Conservation (phyloP, 768 basidiomycete species). For the Termitomyces bulborhizus region DNA sequence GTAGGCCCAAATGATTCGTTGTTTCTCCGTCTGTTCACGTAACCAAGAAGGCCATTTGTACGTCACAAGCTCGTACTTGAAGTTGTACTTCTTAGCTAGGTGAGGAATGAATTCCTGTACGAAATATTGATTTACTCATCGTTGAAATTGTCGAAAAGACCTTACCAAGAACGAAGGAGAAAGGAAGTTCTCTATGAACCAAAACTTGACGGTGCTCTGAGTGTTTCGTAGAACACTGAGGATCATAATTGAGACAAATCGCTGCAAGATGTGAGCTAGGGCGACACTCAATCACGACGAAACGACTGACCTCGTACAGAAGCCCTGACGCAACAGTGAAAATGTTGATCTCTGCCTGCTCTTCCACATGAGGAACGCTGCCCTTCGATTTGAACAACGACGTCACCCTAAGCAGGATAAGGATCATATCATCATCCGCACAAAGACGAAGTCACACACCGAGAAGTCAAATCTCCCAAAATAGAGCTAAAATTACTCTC, state of each 20-base stretch:
- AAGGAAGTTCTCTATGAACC: constrained; percentile 99
- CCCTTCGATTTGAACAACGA: constrained; percentile 36
- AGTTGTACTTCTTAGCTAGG: constrained; percentile 84
- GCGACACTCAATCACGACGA: neutral
- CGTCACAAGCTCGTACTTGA: constrained; percentile 95
- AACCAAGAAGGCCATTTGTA: constrained; percentile 99
- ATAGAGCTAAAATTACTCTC: constrained; percentile 30
- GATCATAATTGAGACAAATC: constrained; percentile 98
- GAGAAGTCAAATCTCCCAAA: constrained; percentile 42
- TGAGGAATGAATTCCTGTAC: constrained; percentile 91
- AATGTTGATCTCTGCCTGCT: constrained; percentile 93
- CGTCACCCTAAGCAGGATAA: constrained; percentile 28
- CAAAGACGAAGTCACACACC: constrained; percentile 30
- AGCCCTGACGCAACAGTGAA: constrained; percentile 98
- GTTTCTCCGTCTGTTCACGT: constrained; percentile 95
- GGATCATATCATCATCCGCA: neutral
- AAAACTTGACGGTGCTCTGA: constrained; percentile 93
- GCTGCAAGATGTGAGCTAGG: constrained; percentile 38
- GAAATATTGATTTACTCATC: neutral
- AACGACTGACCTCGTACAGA: constrained; percentile 75
- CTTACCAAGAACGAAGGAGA: constrained; percentile 92
- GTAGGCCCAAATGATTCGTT: constrained; percentile 98
- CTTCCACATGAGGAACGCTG: constrained; percentile 19
- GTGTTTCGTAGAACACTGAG: constrained; percentile 94
- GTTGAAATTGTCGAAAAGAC: neutral